These are phyloP conservation scores for Lasiodiplodia gonubiensis DNA, from an alignment of 2,329 filamentous ascomycete genomes.

Conservation along the genomic window DNA sequence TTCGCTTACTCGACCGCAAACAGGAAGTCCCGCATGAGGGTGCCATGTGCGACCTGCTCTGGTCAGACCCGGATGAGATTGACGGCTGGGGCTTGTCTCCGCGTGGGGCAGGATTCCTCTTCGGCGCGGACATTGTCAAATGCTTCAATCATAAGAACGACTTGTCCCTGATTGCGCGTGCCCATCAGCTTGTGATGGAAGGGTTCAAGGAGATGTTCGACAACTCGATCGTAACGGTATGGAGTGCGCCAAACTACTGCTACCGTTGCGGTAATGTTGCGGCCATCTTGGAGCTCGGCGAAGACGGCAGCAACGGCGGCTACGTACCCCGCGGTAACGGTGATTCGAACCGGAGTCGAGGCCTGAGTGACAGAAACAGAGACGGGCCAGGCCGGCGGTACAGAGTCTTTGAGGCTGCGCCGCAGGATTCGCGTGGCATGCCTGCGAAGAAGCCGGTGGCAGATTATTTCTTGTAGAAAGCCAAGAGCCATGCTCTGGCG, in stretches of 20 bases:
- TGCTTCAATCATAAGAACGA: conserved; percentile 95
- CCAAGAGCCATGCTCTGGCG: neutral
- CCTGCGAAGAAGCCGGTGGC: conserved; percentile 97
- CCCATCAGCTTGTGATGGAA: conserved; percentile 98
- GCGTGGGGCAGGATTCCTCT: conserved; percentile 92
- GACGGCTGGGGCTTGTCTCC: conserved; percentile 96
- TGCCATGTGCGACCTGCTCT: conserved; percentile 97
- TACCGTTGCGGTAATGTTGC: conserved; percentile 69
- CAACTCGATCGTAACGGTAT: conserved; percentile 94
- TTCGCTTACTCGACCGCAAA: conserved; percentile 90
- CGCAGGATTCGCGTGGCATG: conserved; percentile 96
- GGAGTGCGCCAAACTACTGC: conserved; percentile 77
- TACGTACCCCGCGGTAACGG: conserved; percentile 66
- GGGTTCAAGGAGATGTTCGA: conserved; percentile 99
- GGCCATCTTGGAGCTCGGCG: conserved; percentile 88
- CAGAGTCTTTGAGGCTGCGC: conserved; percentile 93
- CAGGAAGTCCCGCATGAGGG: conserved; percentile 98
- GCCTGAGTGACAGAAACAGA: conserved; percentile 51
- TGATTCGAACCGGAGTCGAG: conserved; percentile 59
- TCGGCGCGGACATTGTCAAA: conserved; percentile 94
- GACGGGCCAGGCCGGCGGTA: conserved; percentile 85
- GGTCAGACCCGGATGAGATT: conserved; percentile 98
- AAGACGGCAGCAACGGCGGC: conserved; percentile 69
- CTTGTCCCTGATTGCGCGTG: conserved; percentile 86
- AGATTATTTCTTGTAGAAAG: conserved; percentile 80